Evolutionary conservation across 1,284 basidiomycete genomes (phyloP).

Genomic region (Malassezia vespertilionis): DNA sequence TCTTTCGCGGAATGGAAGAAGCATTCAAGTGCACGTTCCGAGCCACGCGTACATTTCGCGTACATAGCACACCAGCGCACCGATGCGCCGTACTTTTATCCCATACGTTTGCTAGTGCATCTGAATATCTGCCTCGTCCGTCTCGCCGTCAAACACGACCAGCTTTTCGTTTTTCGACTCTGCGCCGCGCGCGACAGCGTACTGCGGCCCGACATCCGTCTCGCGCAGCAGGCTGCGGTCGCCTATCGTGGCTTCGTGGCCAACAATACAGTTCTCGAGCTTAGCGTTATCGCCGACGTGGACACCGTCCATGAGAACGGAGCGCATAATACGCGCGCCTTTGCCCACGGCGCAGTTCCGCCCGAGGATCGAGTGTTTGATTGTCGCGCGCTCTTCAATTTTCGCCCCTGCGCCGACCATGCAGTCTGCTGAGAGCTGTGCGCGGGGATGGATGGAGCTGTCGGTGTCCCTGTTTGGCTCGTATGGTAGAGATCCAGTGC

Average conservation of each 20-base stretch:
- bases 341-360: slow-evolving; percentile 78
- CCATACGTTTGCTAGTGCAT: too few species aligned
- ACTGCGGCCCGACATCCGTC: slow-evolving; percentile 78
- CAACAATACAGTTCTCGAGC: slow-evolving; percentile 76
- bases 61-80: too few species aligned
- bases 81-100: too few species aligned
- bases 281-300: slow-evolving; percentile 76
- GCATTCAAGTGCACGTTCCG: too few species aligned
- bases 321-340: slow-evolving; percentile 72
- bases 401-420: slow-evolving; percentile 69
- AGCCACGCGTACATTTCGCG: too few species aligned
- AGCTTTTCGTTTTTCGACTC: slow-evolving; percentile 38
- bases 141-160: slow-evolving; percentile 15
- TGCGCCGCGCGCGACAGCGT: slow-evolving; percentile 55
- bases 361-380: slow-evolving; percentile 81
- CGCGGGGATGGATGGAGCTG: slow-evolving; percentile 57
- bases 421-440: slow-evolving; percentile 74
- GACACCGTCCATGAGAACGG: slow-evolving; percentile 79
- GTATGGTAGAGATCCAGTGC: slow-evolving; percentile 6
- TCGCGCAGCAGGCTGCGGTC: slow-evolving; percentile 65
- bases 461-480: slow-evolving; percentile 5
- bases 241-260: slow-evolving; percentile 69
- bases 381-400: slow-evolving; percentile 68
- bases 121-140: slow-evolving; percentile 13
- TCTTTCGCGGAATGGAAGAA: too few species aligned